Evolutionary conservation across 306 rosid species (phyloP).

Genomic region (Prunus mume): DNA sequence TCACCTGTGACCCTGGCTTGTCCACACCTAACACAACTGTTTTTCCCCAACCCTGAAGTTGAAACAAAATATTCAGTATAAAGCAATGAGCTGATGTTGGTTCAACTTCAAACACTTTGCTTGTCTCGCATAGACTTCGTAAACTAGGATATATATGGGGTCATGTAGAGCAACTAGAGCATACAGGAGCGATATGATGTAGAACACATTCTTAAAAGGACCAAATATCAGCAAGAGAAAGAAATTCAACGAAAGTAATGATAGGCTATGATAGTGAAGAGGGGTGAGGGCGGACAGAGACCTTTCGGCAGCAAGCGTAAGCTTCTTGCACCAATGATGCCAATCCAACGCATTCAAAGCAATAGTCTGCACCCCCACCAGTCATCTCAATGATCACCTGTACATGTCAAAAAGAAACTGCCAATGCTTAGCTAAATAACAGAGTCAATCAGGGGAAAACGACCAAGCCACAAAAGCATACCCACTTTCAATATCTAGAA

Average conservation of each 20-base stretch:
- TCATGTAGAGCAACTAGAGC: neutral
- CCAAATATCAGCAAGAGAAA: neutral
- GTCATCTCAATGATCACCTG: conserved; percentile 65
- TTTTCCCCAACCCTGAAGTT: conserved; percentile 86
- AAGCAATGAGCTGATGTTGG: neutral
- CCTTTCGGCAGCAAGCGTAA: conserved; percentile 62
- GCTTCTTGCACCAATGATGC: conserved; percentile 78
- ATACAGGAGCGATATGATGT: neutral
- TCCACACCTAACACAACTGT: conserved; percentile 75
- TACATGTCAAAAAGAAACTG: neutral
- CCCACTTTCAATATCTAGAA: neutral
- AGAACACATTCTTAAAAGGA: neutral
- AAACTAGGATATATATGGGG: neutral
- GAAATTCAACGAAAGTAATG: neutral
- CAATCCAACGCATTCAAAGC: conserved; percentile 83
- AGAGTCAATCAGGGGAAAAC: neutral
- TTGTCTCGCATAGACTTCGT: neutral
- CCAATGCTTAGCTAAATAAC: neutral
- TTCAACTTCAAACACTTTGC: neutral
- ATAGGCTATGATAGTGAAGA: neutral
- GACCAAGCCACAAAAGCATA: neutral
- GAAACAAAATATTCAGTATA: neutral
- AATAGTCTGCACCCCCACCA: conserved; percentile 76
- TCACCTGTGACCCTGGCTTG: conserved; percentile 54
- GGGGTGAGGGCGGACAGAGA: neutral